A percentile compares a stretch with the other conserved stretches of the same genome.
Evolutionary conservation across 805 yeast species (phyloP).

Genomic region (Zygosaccharomyces rouxii): DNA sequence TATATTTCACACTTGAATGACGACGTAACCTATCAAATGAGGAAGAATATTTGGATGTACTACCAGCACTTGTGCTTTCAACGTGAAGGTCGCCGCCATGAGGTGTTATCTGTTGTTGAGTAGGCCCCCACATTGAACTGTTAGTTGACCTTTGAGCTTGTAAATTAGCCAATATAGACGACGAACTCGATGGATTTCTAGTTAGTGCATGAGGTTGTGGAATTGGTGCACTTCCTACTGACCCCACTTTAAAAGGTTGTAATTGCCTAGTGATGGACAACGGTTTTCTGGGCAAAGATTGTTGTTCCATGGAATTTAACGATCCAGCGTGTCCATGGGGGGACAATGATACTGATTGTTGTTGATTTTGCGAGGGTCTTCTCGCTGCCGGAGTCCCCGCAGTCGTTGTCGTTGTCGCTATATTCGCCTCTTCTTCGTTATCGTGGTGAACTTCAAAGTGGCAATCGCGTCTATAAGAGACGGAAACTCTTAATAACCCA

Average conservation of each 20-base stretch:
- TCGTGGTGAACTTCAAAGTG: conserved; percentile 48
- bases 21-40: conserved; percentile 72
- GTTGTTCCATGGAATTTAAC: conserved; percentile 16
- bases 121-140: conserved; percentile 32
- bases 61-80: conserved; percentile 36
- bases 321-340: conserved; percentile 24
- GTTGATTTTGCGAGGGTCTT: conserved; percentile 14
- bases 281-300: conserved; percentile 21
- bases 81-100: conserved; percentile 14
- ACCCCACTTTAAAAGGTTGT: conserved; percentile 38
- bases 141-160: conserved; percentile 40
- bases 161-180: conserved; percentile 40
- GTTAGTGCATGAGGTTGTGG: conserved; percentile 33
- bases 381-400: conserved; percentile 7
- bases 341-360: conserved; percentile 23
- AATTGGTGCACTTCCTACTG: conserved; percentile 30
- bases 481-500: conserved; percentile 71
- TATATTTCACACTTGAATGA: conserved; percentile 38
- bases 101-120: conserved; percentile 14
- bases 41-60: conserved; percentile 61
- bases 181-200: conserved; percentile 43
- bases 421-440: conserved; percentile 8
- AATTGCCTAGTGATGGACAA: conserved; percentile 25
- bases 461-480: conserved; percentile 71
- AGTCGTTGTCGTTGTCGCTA: conserved; percentile 8